Evolutionary conservation across 2,329 filamentous ascomycete genomes (phyloP), one percentile per base, ranked within the genome.

Genomic region (Fusarium robinianum): DNA sequence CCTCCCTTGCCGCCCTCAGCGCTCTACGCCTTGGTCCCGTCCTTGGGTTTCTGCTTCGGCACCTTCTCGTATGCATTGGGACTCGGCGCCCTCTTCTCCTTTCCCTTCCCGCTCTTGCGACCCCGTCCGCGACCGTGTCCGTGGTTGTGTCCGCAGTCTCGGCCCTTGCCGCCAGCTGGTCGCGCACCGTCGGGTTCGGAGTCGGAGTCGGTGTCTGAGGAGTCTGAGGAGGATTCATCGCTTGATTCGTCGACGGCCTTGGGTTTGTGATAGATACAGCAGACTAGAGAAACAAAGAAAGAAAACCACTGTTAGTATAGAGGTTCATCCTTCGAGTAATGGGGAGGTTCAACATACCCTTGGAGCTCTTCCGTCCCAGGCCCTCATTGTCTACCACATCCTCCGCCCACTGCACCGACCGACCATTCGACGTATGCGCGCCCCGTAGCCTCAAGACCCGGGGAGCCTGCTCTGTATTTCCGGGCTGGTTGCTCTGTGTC

Each of bases 361-460:
- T 99, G 12, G 89, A 95, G 54, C 83, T 92, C 73, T 97, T 99
- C 70, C 88, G 88, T 6, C 90, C 90, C 67, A 97, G 79, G 4
- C 90, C 90, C 70, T 99, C 94, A 63, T 99, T 99, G 70, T 99
- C 91, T 3, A 99, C 77, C 6, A 96, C 91, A 62, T 89, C 87
- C 63, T 94, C 88, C 6, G 90, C 90, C 94, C 94, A 99, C 67
- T 88, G 85, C 42, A 99, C 94, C 34, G 82, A 83, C 38, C 85
- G 77, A 12, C 73, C 67, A 17, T 71, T 69, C 0, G 72, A 59
- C 10, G 64, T 59, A 43, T 74, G 72, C 2, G 71, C 72, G 30
- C 79, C 80, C 27, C 77, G 72, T 30, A 83, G 68, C 9, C 76
- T 76, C 24, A 83, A 66, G 42, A 79, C 74, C 15, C 62, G 59